Conservation (phyloP, 768 basidiomycete species). For the Rhizopogon roseolus region DNA sequence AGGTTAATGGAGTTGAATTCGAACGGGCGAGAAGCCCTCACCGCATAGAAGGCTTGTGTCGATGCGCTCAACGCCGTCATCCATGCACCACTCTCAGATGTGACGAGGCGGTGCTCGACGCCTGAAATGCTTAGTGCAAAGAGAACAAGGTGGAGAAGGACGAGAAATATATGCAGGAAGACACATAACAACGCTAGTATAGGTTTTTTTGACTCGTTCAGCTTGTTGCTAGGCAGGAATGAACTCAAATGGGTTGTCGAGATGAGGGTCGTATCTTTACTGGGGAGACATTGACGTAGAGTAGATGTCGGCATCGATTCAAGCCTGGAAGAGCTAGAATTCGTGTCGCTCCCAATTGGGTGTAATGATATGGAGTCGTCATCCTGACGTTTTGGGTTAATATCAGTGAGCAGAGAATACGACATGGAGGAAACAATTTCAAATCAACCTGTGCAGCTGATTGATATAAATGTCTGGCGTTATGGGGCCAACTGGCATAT, state of each 20-base stretch:
- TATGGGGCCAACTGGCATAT: no score
- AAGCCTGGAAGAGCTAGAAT: not conserved
- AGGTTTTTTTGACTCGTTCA: not conserved
- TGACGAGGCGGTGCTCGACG: constrained; percentile 1
- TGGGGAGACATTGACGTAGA: not conserved
- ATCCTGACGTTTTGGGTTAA: not conserved
- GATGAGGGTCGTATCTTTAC: not conserved
- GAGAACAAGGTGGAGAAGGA: constrained; percentile 6
- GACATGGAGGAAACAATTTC: not conserved
- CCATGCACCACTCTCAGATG: not conserved
- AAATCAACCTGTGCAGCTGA: not conserved
- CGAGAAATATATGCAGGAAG: not conserved
- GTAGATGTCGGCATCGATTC: not conserved
- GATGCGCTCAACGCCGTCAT: not conserved
- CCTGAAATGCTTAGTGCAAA: not conserved
- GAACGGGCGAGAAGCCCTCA: not conserved
- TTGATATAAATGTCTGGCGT: no score
- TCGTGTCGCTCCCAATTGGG: not conserved
- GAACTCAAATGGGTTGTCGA: not conserved
- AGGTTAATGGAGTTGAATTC: not conserved
- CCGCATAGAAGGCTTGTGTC: constrained; percentile 4
- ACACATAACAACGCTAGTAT: not conserved
- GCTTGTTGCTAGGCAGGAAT: not conserved
- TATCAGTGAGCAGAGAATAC: not conserved
- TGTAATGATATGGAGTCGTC: not conserved